Evolutionary conservation across 2,329 filamentous ascomycete species (phyloP), one percentile per base, ranked within the genome.

Genomic region (Epichloe gansuensis): DNA sequence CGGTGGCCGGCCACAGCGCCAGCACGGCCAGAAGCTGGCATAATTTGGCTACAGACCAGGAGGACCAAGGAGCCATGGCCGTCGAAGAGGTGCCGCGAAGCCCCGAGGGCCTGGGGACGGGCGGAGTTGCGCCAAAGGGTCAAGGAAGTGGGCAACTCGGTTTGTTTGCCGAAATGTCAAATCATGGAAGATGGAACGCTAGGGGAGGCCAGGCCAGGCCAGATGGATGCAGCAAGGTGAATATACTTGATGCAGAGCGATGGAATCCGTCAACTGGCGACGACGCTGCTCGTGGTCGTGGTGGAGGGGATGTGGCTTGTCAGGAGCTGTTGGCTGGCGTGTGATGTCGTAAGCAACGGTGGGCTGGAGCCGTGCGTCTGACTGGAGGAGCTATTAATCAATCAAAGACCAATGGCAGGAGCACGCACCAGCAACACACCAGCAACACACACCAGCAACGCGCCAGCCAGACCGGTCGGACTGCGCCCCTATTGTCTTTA

Each of bases 1-100:
- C 62, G 54, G 71, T 57, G 15, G 65, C 61, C 23, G 72, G 66
- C 61, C 72, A 73, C 39, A 80, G 60, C 42, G 72, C 70, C 44
- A 76, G 65, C 46, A 64, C 56, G 50, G 67, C 58, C 41, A 66
- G 50, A 44, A 63, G 59, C 44, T 59, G 62, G 48, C 50, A 55
- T 42, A 48, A 39, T 21, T 23, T 42, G 43, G 35, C 48, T 4
- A 48, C 9, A 17, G 38, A 48, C 50, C 47, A 48, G n/a, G 45
- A 41, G 28, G 52, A 48, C 44, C 35, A 35, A 42, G 39, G 28
- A 48, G 50, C 44, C 54, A 55, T 55, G 48, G 31, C 37, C 25
- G 45, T 50, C 15, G 47, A 21, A 17, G 42, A 46, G 13, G 44
- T 42, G 44, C 44, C 44, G 47, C 42, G 8, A 43, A 44, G 35